Evolutionary conservation across 1,284 basidiomycete genomes (phyloP).

Genomic region (Naganishia cerealis): DNA sequence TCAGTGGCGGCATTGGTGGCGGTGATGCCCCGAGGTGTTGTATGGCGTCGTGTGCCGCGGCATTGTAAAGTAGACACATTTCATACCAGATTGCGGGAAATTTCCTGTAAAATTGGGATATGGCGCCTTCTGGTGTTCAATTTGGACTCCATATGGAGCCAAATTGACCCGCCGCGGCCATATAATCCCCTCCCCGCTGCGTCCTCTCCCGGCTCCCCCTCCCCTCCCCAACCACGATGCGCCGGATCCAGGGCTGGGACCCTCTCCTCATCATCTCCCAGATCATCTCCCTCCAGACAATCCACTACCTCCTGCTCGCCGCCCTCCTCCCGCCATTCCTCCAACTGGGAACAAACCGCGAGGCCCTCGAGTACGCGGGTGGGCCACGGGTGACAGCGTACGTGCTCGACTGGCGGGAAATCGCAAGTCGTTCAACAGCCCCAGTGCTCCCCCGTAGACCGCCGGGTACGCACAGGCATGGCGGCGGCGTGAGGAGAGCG

Average conservation of each 20-base stretch:
- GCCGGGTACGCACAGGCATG: background rate
- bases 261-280: conserved; percentile 57
- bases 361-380: conserved; percentile 74
- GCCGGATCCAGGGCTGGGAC: conserved; percentile 55
- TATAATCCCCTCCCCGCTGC: no score
- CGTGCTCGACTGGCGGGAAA: conserved; percentile 94
- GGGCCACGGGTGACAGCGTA: conserved; percentile 50
- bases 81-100: no score
- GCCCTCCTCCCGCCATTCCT: conserved; percentile 80
- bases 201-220: background rate
- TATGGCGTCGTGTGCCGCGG: background rate
- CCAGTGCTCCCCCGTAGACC: conserved; percentile 25
- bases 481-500: background rate
- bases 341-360: conserved; percentile 68
- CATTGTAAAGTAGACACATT: no score
- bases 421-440: conserved; percentile 68
- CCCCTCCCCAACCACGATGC: conserved; percentile 14
- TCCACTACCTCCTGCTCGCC: conserved; percentile 86
- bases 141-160: no score
- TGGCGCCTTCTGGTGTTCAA: no score
- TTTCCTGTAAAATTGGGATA: no score
- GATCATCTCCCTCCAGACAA: conserved; percentile 86
- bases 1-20: background rate
- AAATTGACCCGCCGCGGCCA: no score
- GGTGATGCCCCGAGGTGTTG: background rate